Evolutionary conservation across 345 rosid genomes (phyloP).

Genomic region (Chamaenerion angustifolium): DNA sequence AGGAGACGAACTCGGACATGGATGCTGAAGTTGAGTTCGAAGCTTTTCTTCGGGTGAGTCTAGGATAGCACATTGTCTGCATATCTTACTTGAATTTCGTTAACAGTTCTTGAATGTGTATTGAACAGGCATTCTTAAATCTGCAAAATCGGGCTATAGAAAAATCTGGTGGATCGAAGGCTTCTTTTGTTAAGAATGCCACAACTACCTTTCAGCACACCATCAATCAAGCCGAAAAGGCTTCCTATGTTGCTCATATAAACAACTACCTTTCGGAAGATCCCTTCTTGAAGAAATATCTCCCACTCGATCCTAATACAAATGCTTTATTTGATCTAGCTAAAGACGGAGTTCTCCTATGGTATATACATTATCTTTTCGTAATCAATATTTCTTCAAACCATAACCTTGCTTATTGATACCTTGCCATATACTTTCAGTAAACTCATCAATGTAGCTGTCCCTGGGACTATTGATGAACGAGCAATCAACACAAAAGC

Average conservation of each 20-base stretch:
- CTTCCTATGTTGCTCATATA: constrained; percentile 85
- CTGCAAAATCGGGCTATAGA: constrained; percentile 52
- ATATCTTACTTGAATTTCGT: neutral
- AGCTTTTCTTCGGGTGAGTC: constrained; percentile 67
- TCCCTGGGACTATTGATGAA: constrained; percentile 1
- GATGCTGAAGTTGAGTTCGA: constrained; percentile 75
- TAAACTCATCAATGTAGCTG: constrained; percentile 1
- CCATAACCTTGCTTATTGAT: too few species aligned
- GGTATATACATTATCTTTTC: constrained; percentile 24
- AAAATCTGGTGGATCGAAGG: constrained; percentile 47
- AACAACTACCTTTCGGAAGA: constrained; percentile 74
- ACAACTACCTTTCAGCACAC: constrained; percentile 88
- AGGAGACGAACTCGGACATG: constrained; percentile 30
- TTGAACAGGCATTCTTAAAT: constrained; percentile 49
- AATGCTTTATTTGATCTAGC: constrained; percentile 79
- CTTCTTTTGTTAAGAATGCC: constrained; percentile 71
- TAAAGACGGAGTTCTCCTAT: constrained; percentile 87
- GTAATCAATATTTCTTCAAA: too few species aligned
- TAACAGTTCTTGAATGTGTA: neutral
- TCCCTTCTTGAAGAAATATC: constrained; percentile 61
- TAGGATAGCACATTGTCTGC: constrained; percentile 1
- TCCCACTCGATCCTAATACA: constrained; percentile 75
- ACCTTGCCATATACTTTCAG: neutral
- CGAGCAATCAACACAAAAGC: constrained; percentile 2
- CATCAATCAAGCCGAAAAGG: constrained; percentile 74